Percentiles rank a stretch among this genome's conserved stretches.
Evolutionary conservation across 495 filamentous ascomycete genomes (phyloP).

Genomic region (Neurospora intermedia): DNA sequence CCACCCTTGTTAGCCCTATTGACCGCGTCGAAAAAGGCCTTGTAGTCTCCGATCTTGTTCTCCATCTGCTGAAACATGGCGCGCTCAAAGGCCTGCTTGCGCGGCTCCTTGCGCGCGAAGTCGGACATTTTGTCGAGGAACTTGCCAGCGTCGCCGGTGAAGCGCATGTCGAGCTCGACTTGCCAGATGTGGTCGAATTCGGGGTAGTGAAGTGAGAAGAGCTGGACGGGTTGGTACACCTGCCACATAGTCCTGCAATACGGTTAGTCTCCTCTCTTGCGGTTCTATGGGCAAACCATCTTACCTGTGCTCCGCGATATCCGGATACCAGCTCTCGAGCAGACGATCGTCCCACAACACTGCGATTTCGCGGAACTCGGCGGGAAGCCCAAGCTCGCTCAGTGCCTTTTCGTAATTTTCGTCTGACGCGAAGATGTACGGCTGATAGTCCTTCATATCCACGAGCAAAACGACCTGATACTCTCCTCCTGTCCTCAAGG

Average conservation of each 20-base stretch:
- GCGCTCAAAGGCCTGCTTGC: constrained; percentile 31
- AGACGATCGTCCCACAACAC: constrained; percentile 44
- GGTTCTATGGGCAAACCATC: background rate
- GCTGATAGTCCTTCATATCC: constrained; percentile 42
- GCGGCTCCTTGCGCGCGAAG: constrained; percentile 44
- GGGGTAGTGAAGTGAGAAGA: constrained; percentile 45
- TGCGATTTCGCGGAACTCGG: constrained; percentile 44
- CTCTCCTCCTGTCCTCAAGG: constrained; percentile 44
- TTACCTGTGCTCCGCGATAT: constrained; percentile 24
- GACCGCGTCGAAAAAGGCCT: constrained; percentile 14
- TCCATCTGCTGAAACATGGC: constrained; percentile 30
- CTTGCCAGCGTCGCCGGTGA: constrained; percentile 46
- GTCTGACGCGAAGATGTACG: constrained; percentile 40
- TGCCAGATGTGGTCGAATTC: constrained; percentile 55
- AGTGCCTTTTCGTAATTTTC: constrained; percentile 40
- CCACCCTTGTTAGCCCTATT: constrained; percentile 14
- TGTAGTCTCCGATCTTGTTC: constrained; percentile 16
- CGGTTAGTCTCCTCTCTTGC: background rate
- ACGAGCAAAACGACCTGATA: constrained; percentile 50
- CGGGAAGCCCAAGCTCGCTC: constrained; percentile 36
- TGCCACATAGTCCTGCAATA: constrained; percentile 24
- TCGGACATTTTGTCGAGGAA: constrained; percentile 35
- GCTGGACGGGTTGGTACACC: constrained; percentile 38
- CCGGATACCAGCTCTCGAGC: constrained; percentile 30
- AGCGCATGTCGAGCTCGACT: constrained; percentile 51